Base-by-base conservation (phyloP, 2,329 filamentous ascomycete species). In the Magnaporthiopsis incrustans region DNA sequence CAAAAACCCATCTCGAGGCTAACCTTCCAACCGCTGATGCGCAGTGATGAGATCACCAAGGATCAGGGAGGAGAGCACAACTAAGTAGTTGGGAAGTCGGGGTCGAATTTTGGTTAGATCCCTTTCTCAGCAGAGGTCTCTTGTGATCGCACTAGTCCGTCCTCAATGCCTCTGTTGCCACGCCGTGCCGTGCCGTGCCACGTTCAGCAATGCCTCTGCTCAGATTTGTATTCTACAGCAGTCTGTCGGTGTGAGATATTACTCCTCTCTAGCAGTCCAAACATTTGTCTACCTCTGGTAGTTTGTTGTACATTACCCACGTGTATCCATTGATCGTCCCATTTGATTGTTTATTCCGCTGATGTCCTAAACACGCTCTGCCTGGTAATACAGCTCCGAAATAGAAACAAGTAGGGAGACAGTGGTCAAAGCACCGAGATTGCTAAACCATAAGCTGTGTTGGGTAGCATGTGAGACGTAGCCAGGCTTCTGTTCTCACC, bases 31-130 rank as follows among this genome's bases (percentile, higher is more conserved):
- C 15, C 22, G 30, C 5, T 25, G 3, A 30, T 38, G 2, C 12
- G 44, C 72, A 95, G 91, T 74, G 88, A 95, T 71, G 88, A 92
- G 69, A 81, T 95, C 72, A 91, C 89, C 77, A 88, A 85, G 78
- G 81, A 86, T 61, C 85, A 89, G 78, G 85, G 86, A 68, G 87
- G 88, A 74, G 87, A 91, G 79, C 75, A 83, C 69, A 85, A 86
- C 77, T 86, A 83, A 77, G 67, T 6, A 77, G 67, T 6, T 32
- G 59, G 59, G 33, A 14, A 18, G 25, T 18, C 26, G 27, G 12
- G 6, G 33, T 60, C n/a, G 33, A n/a, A 7, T 22, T 10, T 18
- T 14, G 44, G 44, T 22, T 11, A 11, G 44, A 53, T n/a, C 44
- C 18, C 44, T 11, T 25, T 53, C 44, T 53, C 14, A n/a, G 22